phyloP scores from a whole-genome alignment of 768 basidiomycete species.

The Brasilioporus rufonigricans region DNA sequence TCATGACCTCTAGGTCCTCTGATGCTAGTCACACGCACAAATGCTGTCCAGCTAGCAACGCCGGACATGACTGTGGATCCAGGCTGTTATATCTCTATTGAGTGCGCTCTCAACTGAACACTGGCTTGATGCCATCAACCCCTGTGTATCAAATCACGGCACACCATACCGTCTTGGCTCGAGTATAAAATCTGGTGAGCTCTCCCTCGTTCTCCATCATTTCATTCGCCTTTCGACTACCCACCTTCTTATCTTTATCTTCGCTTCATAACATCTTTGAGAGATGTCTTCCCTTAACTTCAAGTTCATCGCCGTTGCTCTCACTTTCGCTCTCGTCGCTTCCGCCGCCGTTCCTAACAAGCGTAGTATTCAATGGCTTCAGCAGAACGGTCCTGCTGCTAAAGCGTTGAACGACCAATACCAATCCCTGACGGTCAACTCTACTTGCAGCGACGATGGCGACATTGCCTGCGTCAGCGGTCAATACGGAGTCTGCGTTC shows the following conservation, averaged over 20 bases:
- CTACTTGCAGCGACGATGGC: conserved; percentile 17
- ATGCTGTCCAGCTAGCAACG: not conserved
- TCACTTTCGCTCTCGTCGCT: conserved; percentile 15
- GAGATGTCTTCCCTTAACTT: conserved; percentile 18
- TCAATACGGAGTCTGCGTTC: not conserved
- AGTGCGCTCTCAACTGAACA: not conserved
- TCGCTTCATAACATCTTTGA: conserved; percentile 12
- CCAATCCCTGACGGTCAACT: conserved; percentile 8
- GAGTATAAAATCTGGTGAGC: not conserved
- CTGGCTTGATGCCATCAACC: not conserved
- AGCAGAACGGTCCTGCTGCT: conserved; percentile 26
- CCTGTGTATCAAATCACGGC: not conserved
- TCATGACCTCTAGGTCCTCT: not conserved
- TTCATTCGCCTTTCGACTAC: not conserved
- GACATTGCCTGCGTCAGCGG: conserved; percentile 17
- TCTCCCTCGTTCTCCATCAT: not conserved
- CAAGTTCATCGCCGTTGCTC: conserved; percentile 10
- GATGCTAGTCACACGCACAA: not conserved
- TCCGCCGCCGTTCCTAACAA: conserved; percentile 19
- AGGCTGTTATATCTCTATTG: too few relatives aligned
- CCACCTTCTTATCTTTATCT: not conserved
- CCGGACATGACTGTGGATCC: not conserved
- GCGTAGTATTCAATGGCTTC: conserved; percentile 20
- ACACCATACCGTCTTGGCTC: not conserved
- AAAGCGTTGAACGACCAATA: conserved; percentile 25